Evolutionary conservation across 2,329 filamentous ascomycete species (phyloP).

Genomic region (Aureobasidium zeae): DNA sequence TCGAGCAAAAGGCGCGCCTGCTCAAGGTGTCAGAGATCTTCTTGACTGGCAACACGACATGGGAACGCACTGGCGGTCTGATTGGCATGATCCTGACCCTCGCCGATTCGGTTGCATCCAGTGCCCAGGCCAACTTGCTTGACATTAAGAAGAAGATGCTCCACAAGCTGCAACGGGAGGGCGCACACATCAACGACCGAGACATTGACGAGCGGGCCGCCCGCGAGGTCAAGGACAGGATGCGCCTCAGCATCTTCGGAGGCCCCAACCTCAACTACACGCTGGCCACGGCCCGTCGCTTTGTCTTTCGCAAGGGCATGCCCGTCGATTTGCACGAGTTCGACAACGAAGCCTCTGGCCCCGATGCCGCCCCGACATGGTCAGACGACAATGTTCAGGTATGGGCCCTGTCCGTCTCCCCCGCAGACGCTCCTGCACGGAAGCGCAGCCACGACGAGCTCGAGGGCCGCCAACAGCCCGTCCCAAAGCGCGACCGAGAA

Average conservation of each 20-base stretch:
- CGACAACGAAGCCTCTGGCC: slow-evolving; percentile 28
- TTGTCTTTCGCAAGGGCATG: slow-evolving; percentile 77
- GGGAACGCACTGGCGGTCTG: slow-evolving; percentile 70
- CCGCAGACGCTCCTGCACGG: slow-evolving; percentile 23
- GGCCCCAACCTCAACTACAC: slow-evolving; percentile 70
- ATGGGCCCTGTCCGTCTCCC: slow-evolving; percentile 64
- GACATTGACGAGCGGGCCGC: slow-evolving; percentile 24
- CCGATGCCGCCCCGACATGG: slow-evolving; percentile 53
- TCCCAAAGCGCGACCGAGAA: slow-evolving; percentile 30
- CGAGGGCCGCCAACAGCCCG: slow-evolving; percentile 25
- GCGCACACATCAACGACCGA: slow-evolving; percentile 17
- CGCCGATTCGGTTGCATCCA: slow-evolving; percentile 53
- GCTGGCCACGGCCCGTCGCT: slow-evolving; percentile 72
- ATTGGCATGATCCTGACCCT: slow-evolving; percentile 78
- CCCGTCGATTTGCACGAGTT: slow-evolving; percentile 65
- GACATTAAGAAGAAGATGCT: slow-evolving; percentile 32
- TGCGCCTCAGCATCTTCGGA: slow-evolving; percentile 60
- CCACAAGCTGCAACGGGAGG: slow-evolving; percentile 27
- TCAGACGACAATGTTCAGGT: slow-evolving; percentile 68
- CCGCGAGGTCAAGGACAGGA: slow-evolving; percentile 26
- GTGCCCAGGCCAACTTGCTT: slow-evolving; percentile 36
- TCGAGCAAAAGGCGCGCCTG: slow-evolving; percentile 57
- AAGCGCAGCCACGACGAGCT: slow-evolving; percentile 31
- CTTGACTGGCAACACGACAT: slow-evolving; percentile 66
- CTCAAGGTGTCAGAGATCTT: slow-evolving; percentile 68